These are phyloP conservation scores for Elsinoe ampelina DNA, from an alignment of 2,329 filamentous ascomycete genomes.

Conservation along the genomic window DNA sequence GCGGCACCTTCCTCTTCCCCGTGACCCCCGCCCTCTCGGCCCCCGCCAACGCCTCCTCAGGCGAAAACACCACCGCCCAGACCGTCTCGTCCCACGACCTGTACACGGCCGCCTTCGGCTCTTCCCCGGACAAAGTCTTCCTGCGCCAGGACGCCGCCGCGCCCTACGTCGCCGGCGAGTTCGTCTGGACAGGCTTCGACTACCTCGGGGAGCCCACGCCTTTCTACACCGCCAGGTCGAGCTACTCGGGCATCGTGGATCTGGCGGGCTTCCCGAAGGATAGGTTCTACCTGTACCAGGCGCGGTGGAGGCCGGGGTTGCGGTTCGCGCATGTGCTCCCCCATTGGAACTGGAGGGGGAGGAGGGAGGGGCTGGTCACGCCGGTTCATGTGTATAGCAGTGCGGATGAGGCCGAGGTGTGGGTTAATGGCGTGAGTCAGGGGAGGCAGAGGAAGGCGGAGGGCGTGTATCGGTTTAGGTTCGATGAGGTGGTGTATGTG, in stretches of 20 bases:
- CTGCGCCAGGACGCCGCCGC: slow-evolving; percentile 37
- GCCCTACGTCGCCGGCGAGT: slow-evolving; percentile 46
- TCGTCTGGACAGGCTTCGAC: slow-evolving; percentile 45
- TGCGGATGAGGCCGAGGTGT: slow-evolving; percentile 47
- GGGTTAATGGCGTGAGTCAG: slow-evolving; percentile 42
- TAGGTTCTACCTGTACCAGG: slow-evolving; percentile 47
- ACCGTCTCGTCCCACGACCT: slow-evolving; percentile 46
- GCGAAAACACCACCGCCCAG: slow-evolving; percentile 30
- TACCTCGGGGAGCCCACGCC: slow-evolving; percentile 45
- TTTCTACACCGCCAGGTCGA: slow-evolving; percentile 40
- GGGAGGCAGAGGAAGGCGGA: slow-evolving; percentile 32
- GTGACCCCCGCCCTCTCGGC: slow-evolving; percentile 34
- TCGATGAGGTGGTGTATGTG: slow-evolving; percentile 43
- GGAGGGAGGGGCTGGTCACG: slow-evolving; percentile 38
- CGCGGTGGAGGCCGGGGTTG: slow-evolving; percentile 43
- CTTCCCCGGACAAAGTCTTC: slow-evolving; percentile 47
- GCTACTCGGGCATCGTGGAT: slow-evolving; percentile 50
- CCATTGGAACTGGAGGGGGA: slow-evolving; percentile 46
- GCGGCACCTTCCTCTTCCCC: slow-evolving; percentile 46
- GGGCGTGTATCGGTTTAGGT: slow-evolving; percentile 43
- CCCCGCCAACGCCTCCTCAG: slow-evolving; percentile 31
- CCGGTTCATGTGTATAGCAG: slow-evolving; percentile 47
- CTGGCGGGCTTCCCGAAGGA: slow-evolving; percentile 50
- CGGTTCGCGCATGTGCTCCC: slow-evolving; percentile 45
- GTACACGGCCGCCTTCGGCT: slow-evolving; percentile 39